Conservation (phyloP, 176 grass and related monocot genomes). For the Alloteropsis semialata region DNA sequence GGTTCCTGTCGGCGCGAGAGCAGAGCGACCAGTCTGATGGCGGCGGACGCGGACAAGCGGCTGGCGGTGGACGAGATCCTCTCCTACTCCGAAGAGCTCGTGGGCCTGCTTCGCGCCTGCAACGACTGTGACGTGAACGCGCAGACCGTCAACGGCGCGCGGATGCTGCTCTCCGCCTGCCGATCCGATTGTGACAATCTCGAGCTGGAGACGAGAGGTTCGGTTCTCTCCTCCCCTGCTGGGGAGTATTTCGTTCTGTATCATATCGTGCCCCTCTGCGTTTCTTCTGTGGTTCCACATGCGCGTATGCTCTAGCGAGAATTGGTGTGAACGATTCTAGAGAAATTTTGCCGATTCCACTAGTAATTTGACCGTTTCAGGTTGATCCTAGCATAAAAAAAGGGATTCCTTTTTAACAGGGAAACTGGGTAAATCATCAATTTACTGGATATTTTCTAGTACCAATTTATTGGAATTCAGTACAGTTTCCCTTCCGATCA, state of each 20-base stretch:
- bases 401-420: neutral
- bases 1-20: slow-evolving; percentile 3
- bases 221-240: neutral
- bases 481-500: neutral
- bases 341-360: neutral
- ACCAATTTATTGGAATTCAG: too few relatives aligned
- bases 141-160: slow-evolving; percentile 27
- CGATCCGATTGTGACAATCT: slow-evolving; percentile 39
- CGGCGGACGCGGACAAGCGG: slow-evolving; percentile 33
- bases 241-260: neutral
- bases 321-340: neutral
- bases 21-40: slow-evolving; percentile 5
- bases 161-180: slow-evolving; percentile 52
- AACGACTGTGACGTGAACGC: slow-evolving; percentile 37
- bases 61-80: slow-evolving; percentile 42
- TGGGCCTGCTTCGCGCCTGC: slow-evolving; percentile 34
- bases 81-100: slow-evolving; percentile 37
- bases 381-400: slow-evolving; percentile 1
- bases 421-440: neutral
- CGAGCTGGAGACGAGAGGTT: slow-evolving; percentile 43
- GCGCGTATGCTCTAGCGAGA: neutral
- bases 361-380: neutral
- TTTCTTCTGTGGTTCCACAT: neutral
- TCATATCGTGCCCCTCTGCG: neutral
- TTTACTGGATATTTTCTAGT: neutral